Conservation (phyloP, 2,329 filamentous ascomycete genomes). For the Tolypocladium inflatum region DNA sequence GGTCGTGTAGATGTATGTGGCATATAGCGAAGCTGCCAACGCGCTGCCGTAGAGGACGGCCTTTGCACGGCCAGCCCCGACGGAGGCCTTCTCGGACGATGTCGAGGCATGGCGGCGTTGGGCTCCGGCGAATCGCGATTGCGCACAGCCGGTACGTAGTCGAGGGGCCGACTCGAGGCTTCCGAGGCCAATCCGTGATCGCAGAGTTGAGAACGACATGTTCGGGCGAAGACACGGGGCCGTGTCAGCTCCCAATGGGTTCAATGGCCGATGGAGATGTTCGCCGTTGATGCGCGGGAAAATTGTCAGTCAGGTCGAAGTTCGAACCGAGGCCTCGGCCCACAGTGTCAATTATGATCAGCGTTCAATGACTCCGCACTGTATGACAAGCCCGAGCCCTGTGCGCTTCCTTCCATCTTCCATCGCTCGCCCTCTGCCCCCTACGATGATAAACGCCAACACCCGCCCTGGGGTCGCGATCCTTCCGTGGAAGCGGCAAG, state of each 20-base stretch:
- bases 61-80: slow-evolving; percentile 22
- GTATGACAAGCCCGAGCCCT: not conserved
- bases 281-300: not conserved
- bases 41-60: slow-evolving; percentile 29
- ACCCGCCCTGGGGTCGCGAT: not conserved
- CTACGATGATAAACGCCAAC: not conserved
- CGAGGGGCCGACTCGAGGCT: slow-evolving; percentile 3
- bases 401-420: not conserved
- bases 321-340: not conserved
- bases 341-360: not conserved
- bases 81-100: slow-evolving; percentile 15
- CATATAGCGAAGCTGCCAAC: slow-evolving; percentile 30
- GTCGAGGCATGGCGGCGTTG: slow-evolving; percentile 23
- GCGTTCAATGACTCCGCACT: not conserved
- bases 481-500: not conserved
- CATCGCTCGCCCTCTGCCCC: not conserved
- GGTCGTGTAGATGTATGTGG: slow-evolving; percentile 59
- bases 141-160: slow-evolving; percentile 1
- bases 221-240: slow-evolving; percentile 1
- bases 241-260: slow-evolving; percentile 8
- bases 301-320: not conserved
- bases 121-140: not conserved
- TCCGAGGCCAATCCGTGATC: slow-evolving; percentile 5
- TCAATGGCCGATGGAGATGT: not conserved
- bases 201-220: slow-evolving; percentile 8